Percentiles rank a stretch among this genome's conserved stretches.
Conservation (phyloP, 345 rosid genomes). For the Euphorbia tirucalli region DNA sequence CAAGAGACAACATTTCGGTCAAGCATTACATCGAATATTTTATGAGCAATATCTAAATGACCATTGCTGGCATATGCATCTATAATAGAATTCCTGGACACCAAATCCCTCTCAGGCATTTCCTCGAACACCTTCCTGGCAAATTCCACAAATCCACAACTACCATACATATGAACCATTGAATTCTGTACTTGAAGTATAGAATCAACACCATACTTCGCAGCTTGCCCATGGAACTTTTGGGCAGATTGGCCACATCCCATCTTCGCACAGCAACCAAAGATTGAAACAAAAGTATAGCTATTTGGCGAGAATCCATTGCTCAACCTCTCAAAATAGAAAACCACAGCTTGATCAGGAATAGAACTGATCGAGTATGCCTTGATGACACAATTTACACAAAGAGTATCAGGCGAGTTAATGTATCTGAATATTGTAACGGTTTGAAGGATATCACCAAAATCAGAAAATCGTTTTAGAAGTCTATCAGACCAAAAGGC, state of each 20-base stretch:
- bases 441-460: constrained; percentile 42
- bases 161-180: constrained; percentile 47
- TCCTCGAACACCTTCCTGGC: constrained; percentile 50
- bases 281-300: constrained; percentile 53
- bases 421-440: constrained; percentile 42
- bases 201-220: constrained; percentile 48
- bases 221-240: constrained; percentile 57
- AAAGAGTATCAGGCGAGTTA: constrained; percentile 34
- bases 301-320: constrained; percentile 57
- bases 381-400: constrained; percentile 45
- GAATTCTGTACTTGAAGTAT: constrained; percentile 56
- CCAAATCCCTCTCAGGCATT: constrained; percentile 48
- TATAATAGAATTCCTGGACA: constrained; percentile 53
- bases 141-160: constrained; percentile 34
- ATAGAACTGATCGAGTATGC: constrained; percentile 42
- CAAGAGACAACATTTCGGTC: constrained; percentile 49
- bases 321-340: constrained; percentile 45
- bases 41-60: constrained; percentile 38
- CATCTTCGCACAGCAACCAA: constrained; percentile 42
- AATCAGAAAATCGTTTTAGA: constrained; percentile 42
- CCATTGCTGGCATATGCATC: constrained; percentile 29
- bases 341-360: constrained; percentile 39
- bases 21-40: constrained; percentile 49
- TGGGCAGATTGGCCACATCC: constrained; percentile 38
- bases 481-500: constrained; percentile 49